These are phyloP conservation scores for Discostella stelligera DNA, from an alignment of 352 stramenopile genomes.

Conservation along the genomic window DNA sequence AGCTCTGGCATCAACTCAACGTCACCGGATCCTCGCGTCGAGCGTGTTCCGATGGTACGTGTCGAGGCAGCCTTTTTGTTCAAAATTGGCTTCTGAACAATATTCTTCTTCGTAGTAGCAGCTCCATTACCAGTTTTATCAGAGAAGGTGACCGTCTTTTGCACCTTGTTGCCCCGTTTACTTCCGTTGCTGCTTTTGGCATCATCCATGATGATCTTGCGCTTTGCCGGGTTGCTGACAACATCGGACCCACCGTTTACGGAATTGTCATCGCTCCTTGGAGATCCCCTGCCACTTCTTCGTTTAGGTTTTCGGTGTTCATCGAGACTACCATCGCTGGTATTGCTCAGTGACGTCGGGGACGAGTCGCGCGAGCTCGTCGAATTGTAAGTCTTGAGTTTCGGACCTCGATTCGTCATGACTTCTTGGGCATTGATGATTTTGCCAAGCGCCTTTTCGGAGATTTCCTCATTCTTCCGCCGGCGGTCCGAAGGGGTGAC, in stretches of 20 bases:
- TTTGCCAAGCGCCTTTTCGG: slow-evolving; percentile 11
- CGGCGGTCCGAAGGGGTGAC: slow-evolving; percentile 20
- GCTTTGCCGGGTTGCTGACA: not conserved
- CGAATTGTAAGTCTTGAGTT: slow-evolving; percentile 1
- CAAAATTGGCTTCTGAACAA: slow-evolving; percentile 3
- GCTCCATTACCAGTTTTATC: not conserved
- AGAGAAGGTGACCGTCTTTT: slow-evolving; percentile 21
- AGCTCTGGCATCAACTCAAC: slow-evolving; percentile 5
- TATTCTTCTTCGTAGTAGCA: not conserved
- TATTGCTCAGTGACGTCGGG: not conserved
- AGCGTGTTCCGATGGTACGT: slow-evolving; percentile 16
- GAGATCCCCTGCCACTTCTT: not conserved
- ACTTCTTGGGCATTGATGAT: slow-evolving; percentile 7
- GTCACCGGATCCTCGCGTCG: slow-evolving; percentile 18
- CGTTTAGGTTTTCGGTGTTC: not conserved
- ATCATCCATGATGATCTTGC: slow-evolving; percentile 11
- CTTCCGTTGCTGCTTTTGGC: slow-evolving; percentile 13
- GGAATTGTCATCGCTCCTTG: slow-evolving; percentile 4
- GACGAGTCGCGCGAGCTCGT: not conserved
- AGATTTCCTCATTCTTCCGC: slow-evolving; percentile 24
- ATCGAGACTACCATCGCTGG: slow-evolving; percentile 11
- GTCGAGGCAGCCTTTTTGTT: not conserved
- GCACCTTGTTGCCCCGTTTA: slow-evolving; percentile 3
- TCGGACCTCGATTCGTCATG: slow-evolving; percentile 9
- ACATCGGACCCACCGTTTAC: not conserved